Conservation (phyloP, 1,139 yeast species). For the Candida frijolesensis region DNA sequence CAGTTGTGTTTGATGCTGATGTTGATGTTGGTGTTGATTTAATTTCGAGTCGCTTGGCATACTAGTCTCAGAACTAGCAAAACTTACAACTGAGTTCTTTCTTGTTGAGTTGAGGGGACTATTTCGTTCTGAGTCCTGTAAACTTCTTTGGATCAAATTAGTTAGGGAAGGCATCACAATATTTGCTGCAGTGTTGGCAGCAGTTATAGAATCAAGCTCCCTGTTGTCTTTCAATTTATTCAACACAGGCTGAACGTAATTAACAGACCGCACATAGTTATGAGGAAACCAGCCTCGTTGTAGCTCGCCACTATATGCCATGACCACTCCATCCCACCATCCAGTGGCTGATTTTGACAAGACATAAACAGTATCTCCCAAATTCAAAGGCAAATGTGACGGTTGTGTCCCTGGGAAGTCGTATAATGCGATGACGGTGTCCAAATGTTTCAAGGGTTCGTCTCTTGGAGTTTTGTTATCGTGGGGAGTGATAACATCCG, state of each 20-base stretch:
- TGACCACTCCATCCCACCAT: constrained; percentile 78
- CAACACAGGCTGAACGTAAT: constrained; percentile 49
- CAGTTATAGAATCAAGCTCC: constrained; percentile 48
- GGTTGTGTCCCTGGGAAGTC: constrained; percentile 52
- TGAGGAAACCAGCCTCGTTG: constrained; percentile 80
- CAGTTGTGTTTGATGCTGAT: not conserved
- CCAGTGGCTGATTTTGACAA: constrained; percentile 55
- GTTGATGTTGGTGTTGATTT: constrained; percentile 8
- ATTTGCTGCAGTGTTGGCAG: constrained; percentile 54
- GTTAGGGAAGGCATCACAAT: constrained; percentile 50
- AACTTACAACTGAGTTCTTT: constrained; percentile 51
- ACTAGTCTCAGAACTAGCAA: constrained; percentile 46
- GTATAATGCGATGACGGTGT: constrained; percentile 54
- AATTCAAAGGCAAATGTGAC: constrained; percentile 45
- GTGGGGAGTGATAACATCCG: constrained; percentile 39
- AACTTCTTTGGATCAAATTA: constrained; percentile 39
- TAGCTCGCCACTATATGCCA: constrained; percentile 42
- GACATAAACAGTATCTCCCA: constrained; percentile 56
- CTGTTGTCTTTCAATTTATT: constrained; percentile 42
- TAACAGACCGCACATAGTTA: constrained; percentile 52
- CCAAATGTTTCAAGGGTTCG: constrained; percentile 41
- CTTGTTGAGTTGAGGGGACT: constrained; percentile 38
- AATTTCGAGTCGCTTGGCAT: constrained; percentile 20
- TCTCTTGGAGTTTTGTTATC: constrained; percentile 22
- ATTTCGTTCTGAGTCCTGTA: constrained; percentile 33